Evolutionary conservation across 2,329 filamentous ascomycete species (phyloP), one percentile per base, ranked within the genome.

Genomic region (Apiospora kogelbergensis): DNA sequence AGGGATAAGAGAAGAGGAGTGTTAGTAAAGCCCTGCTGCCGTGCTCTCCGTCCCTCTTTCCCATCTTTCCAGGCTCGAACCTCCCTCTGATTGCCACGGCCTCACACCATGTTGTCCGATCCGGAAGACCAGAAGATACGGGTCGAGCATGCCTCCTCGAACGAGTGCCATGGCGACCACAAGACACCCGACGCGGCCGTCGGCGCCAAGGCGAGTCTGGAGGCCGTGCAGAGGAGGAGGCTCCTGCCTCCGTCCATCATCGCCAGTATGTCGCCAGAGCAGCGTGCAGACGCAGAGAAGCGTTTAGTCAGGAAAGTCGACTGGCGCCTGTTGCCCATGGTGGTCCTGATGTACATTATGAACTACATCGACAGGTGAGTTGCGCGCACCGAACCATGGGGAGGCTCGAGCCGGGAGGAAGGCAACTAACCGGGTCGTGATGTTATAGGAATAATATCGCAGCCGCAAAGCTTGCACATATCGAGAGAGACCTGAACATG

Each of bases 261-360:
- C 67, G 78, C 81, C 41, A 77, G 82, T 63, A 80, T 90, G 74
- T 82, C 83, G 2, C 80, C 81, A 0, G 87, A 88, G 71, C 80
- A 88, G 72, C 83, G 87, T 45, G 68, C 77, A 0, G 74, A 76
- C 6, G 81, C 88, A 1, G 90, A 93, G 76, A 83, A 80, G 69
- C 84, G 82, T 66, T 78, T 93, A 66, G 82, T 85, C 69, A 84
- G 85, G 70, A 93, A 91, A 77, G 88, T 93, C 67, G 91, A 93
- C 76, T 73, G 86, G 10, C 82, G 90, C 66, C 77, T 93, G 40
- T 81, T 93, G 73, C 91, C 91, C 0, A 89, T 90, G 80, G 82
- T 92, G 53, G 87, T 92, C 67, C 73, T 92, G 63, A 91, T 93
- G 84, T 93, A 91, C 73, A 89, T 92, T 72, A 82, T 92, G 81